Conservation (phyloP, 495 filamentous ascomycete genomes). For the Aspergillus nidulans region DNA sequence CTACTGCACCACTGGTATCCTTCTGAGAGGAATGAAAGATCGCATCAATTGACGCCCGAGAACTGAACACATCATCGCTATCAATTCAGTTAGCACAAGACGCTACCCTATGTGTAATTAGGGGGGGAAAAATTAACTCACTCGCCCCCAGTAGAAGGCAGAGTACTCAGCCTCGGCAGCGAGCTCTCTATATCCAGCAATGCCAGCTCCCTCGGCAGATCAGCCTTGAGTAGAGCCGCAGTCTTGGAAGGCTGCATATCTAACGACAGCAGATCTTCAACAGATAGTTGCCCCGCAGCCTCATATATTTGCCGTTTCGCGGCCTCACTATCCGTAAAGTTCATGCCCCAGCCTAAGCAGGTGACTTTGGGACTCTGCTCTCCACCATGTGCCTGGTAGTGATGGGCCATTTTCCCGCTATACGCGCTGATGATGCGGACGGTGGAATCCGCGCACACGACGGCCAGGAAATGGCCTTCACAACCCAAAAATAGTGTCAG, state of each 20-base stretch:
- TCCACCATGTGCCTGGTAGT: conserved; percentile 41
- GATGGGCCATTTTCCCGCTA: conserved; percentile 72
- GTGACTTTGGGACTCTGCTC: conserved; percentile 42
- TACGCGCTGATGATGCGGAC: conserved; percentile 70
- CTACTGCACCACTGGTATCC: conserved; percentile 65
- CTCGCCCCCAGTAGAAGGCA: conserved; percentile 53
- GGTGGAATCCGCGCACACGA: conserved; percentile 68
- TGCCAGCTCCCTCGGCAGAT: conserved; percentile 74
- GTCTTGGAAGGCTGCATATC: conserved; percentile 36
- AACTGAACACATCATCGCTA: conserved; percentile 68
- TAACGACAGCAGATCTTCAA: conserved; percentile 42
- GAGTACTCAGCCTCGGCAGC: conserved; percentile 70
- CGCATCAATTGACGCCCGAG: conserved; percentile 64
- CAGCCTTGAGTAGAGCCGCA: conserved; percentile 41
- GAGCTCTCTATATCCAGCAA: conserved; percentile 75
- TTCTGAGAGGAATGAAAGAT: conserved; percentile 60
- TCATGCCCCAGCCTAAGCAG: conserved; percentile 70
- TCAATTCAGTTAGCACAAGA: conserved; percentile 13
- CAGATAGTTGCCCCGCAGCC: conserved; percentile 32
- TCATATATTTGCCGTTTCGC: conserved; percentile 41
- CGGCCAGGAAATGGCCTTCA: conserved; percentile 67
- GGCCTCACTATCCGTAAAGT: conserved; percentile 55
- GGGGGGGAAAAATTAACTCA: conserved; percentile 21
- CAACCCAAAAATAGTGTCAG: not conserved
- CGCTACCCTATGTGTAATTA: not conserved